These are phyloP conservation scores for Exutisphaerella laricina DNA, from an alignment of 2,329 filamentous ascomycete species.

Conservation along the genomic window DNA sequence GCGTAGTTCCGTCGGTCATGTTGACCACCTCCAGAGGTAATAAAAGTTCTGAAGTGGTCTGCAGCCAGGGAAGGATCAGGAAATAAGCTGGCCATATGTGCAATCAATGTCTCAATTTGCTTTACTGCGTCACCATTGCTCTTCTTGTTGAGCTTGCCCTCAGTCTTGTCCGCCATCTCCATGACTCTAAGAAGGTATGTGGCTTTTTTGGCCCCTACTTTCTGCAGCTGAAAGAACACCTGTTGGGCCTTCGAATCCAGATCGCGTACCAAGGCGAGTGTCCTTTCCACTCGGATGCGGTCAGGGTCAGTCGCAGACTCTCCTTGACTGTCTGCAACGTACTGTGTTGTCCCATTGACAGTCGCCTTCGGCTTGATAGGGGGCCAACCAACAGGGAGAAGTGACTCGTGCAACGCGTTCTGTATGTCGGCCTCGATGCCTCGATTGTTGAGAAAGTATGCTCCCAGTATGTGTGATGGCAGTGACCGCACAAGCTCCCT, in stretches of 20 bases:
- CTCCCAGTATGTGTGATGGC: conserved; percentile 78
- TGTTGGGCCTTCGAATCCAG: conserved; percentile 73
- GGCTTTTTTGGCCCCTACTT: conserved; percentile 67
- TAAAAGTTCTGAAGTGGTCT: conserved; percentile 81
- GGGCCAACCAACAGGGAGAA: conserved; percentile 87
- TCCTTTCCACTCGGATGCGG: conserved; percentile 74
- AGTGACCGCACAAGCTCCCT: conserved; percentile 70
- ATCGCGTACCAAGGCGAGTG: conserved; percentile 73
- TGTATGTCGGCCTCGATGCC: conserved; percentile 83
- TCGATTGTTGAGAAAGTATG: conserved; percentile 81
- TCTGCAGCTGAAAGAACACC: conserved; percentile 83
- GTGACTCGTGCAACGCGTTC: conserved; percentile 75
- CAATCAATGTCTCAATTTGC: conserved; percentile 65
- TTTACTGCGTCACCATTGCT: conserved; percentile 56
- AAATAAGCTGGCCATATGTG: conserved; percentile 67
- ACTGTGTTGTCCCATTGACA: conserved; percentile 53
- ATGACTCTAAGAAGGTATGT: conserved; percentile 71
- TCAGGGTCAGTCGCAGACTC: conserved; percentile 57
- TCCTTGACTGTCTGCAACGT: conserved; percentile 53
- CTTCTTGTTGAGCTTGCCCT: conserved; percentile 75
- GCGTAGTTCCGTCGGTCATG: conserved; percentile 89
- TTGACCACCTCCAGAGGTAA: too few species aligned
- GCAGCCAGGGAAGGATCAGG: conserved; percentile 68
- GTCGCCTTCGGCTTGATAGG: conserved; percentile 52
- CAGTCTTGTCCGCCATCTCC: conserved; percentile 79